A percentile compares a stretch with the other conserved stretches of the same genome.
Conservation (phyloP, 2,329 filamentous ascomycete species). For the Beauveria rudraprayagi region DNA sequence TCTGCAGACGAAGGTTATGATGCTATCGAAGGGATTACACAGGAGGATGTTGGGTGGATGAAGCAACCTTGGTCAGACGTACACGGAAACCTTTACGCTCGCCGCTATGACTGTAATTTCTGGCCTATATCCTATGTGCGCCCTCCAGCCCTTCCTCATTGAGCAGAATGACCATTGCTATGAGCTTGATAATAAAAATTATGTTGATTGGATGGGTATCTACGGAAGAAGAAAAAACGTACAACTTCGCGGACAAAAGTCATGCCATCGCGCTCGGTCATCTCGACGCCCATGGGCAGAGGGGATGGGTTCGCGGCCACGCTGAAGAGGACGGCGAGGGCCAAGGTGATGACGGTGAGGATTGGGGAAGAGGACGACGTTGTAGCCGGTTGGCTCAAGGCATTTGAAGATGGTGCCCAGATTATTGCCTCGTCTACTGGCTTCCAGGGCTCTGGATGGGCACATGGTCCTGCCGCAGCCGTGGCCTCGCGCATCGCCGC, state of each 20-base stretch:
- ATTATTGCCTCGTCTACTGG: conserved; percentile 10
- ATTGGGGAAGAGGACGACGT: not conserved
- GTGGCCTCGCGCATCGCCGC: conserved; percentile 2
- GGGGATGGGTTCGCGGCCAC: too few relatives aligned
- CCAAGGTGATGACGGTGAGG: too few relatives aligned
- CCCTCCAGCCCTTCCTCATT: conserved; percentile 1
- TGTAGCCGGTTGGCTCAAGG: not conserved
- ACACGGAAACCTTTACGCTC: not conserved
- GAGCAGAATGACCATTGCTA: not conserved
- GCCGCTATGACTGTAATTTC: conserved; percentile 1
- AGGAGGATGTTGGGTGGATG: conserved; percentile 6
- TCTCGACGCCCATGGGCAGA: too few relatives aligned
- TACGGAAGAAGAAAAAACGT: too few relatives aligned
- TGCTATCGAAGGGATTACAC: conserved; percentile 1
- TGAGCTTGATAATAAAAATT: not conserved
- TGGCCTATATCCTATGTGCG: not conserved
- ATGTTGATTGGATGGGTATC: too few relatives aligned
- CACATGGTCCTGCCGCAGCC: not conserved
- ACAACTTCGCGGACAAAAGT: too few relatives aligned
- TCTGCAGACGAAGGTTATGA: not conserved
- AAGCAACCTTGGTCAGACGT: conserved; percentile 1
- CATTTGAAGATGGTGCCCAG: conserved; percentile 1
- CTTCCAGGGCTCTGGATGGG: not conserved
- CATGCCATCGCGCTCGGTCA: too few relatives aligned
- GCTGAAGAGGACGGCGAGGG: too few relatives aligned